Percentiles rank a stretch among this genome's conserved stretches.
phyloP scores from a whole-genome alignment of 495 filamentous ascomycete species.

The Penicillium pulvis region DNA sequence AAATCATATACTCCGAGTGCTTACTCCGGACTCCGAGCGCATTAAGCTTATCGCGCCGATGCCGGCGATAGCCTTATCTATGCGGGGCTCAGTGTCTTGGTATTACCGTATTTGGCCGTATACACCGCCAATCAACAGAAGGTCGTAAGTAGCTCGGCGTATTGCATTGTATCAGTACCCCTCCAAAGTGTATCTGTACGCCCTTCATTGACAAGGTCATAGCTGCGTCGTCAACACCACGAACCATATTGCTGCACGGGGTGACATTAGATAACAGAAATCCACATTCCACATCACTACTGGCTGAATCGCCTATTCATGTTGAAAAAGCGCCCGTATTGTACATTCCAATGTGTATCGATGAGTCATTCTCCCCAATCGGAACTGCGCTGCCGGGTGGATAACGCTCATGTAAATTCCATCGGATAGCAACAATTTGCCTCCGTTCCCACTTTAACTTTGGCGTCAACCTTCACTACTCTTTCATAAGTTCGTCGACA shows the following conservation, averaged over 20 bases:
- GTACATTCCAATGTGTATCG: conserved; percentile 6
- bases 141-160: background rate
- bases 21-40: conserved; percentile 1
- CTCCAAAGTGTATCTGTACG: conserved; percentile 17
- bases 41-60: conserved; percentile 37
- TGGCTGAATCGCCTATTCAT: background rate
- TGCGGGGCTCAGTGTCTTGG: conserved; percentile 20
- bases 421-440: conserved; percentile 16
- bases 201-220: conserved; percentile 15
- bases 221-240: conserved; percentile 9
- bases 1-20: background rate
- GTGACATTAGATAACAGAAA: conserved; percentile 41
- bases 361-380: conserved; percentile 28
- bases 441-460: conserved; percentile 13
- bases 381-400: conserved; percentile 19
- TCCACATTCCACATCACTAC: background rate
- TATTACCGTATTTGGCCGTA: conserved; percentile 11
- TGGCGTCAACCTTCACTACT: background rate
- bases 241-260: background rate
- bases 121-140: conserved; percentile 5
- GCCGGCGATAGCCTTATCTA: conserved; percentile 49
- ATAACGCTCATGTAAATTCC: conserved; percentile 23
- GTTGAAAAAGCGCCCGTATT: conserved; percentile 6
- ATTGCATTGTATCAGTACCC: conserved; percentile 11
- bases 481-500: background rate